Evolutionary conservation across 1,284 basidiomycete genomes (phyloP), one percentile per base, ranked within the genome.

Genomic region (Irpex rosettiformis): DNA sequence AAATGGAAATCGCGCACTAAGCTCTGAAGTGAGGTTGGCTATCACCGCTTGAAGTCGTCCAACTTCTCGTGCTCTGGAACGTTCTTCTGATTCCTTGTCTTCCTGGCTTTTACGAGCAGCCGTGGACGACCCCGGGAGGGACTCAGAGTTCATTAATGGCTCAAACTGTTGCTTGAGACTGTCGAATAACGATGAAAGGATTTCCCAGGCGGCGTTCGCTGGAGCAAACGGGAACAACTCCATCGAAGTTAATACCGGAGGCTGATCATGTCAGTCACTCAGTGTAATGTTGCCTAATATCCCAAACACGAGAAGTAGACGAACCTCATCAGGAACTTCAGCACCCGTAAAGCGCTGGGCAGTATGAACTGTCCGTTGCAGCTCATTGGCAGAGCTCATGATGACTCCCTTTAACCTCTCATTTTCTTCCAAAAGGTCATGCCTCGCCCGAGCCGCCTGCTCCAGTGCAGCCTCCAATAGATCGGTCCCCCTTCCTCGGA

Each of bases 391-490:
- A 3, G 85, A 78, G 29, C 81, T 79, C 29, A 94, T 70, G 2
- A 93, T 71, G n/a, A 93, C 74, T 56, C 81, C 83, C 58, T 86
- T 81, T 58, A 95, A 80, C 30, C 79, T 79, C 55, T 82, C 73
- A 52, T 89, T 92, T 72, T 95, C 91, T 49, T 89, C 85, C 29
- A 79, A 73, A 27, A 94, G 77, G 57, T 83, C 81, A 48, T 77
- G 75, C 42, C 90, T 77, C 0, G 89, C 84, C 48, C 80, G 78
- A 65, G 93, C 89, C 0, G 93, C 84, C 62, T 94, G 85, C 52
- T 86, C 81, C 25, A 95, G 75, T 1, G 91, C 85, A 28, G 82
- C 75, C 62, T 95, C 93, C 48, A 90, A 69, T 61, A 85, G 79
- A 4, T 80, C 79, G 49, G 82, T 79, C 1, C 80, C 79, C 66